A percentile compares a stretch with the other conserved stretches of the same genome.
Evolutionary conservation across 495 filamentous ascomycete genomes (phyloP).

Genomic region (Aspergillus sclerotioniger): DNA sequence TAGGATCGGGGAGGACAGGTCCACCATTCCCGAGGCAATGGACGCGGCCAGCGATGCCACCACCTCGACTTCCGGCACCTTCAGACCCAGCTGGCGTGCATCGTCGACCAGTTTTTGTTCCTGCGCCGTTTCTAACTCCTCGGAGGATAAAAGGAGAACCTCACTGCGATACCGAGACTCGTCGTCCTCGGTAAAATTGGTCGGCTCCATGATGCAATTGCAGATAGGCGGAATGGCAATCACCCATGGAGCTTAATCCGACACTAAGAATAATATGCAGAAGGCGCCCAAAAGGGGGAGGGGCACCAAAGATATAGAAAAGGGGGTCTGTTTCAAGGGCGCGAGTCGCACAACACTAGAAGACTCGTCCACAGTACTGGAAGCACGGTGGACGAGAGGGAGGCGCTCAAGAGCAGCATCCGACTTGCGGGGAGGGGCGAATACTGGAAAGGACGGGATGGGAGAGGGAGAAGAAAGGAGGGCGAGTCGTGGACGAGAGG

Average conservation of each 20-base stretch:
- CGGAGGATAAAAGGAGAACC: slow-evolving; percentile 35
- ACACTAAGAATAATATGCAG: neutral
- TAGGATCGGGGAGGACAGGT: slow-evolving; percentile 36
- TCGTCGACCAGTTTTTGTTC: slow-evolving; percentile 40
- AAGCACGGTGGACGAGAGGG: slow-evolving; percentile 39
- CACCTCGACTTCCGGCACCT: slow-evolving; percentile 36
- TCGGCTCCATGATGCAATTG: slow-evolving; percentile 23
- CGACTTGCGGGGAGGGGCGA: slow-evolving; percentile 21
- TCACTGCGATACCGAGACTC: slow-evolving; percentile 40
- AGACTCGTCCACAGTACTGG: slow-evolving; percentile 39
- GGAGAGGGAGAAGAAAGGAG: slow-evolving; percentile 14
- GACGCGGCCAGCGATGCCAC: slow-evolving; percentile 43
- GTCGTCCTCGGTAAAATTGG: slow-evolving; percentile 22
- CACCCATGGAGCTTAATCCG: slow-evolving; percentile 13
- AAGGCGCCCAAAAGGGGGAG: slow-evolving; percentile 1
- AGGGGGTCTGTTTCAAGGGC: slow-evolving; percentile 9
- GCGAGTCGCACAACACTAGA: slow-evolving; percentile 18
- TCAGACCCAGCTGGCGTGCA: slow-evolving; percentile 39
- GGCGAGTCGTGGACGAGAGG: slow-evolving; percentile 12
- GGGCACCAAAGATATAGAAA: slow-evolving; percentile 5
- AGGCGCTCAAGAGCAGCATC: slow-evolving; percentile 35
- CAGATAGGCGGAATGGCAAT: slow-evolving; percentile 1
- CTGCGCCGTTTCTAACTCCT: slow-evolving; percentile 35
- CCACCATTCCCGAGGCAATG: slow-evolving; percentile 37
- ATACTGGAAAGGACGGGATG: neutral